Evolutionary conservation across 2,329 filamentous ascomycete genomes (phyloP).

Genomic region (Clonostachys byssicola): DNA sequence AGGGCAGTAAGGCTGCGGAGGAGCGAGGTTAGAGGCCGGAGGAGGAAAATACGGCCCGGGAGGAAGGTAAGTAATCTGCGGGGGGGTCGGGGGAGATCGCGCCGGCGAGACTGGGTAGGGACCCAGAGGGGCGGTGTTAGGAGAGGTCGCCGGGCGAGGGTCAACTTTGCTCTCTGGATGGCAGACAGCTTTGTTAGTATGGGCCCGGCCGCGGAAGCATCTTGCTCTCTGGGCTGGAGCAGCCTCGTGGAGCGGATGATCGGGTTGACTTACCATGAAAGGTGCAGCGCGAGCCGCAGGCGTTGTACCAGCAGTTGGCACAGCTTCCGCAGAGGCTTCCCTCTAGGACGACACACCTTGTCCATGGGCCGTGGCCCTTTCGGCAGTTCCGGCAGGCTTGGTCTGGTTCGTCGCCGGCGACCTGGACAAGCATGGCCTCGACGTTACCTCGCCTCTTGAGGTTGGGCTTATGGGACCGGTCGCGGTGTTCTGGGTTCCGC

Average conservation of each 20-base stretch:
- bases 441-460: conserved; percentile 55
- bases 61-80: too few relatives aligned
- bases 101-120: too few relatives aligned
- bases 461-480: conserved; percentile 43
- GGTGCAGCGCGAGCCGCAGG: conserved; percentile 53
- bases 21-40: too few relatives aligned
- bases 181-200: too few relatives aligned
- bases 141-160: too few relatives aligned
- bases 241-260: neutral
- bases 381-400: conserved; percentile 56
- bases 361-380: conserved; percentile 58
- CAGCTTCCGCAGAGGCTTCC: conserved; percentile 60
- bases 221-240: neutral
- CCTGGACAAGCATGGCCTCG: conserved; percentile 53
- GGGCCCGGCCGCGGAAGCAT: too few relatives aligned
- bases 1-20: too few relatives aligned
- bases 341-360: conserved; percentile 51
- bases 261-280: conserved; percentile 46
- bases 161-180: too few relatives aligned
- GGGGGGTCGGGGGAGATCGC: too few relatives aligned
- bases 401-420: conserved; percentile 42
- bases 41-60: too few relatives aligned
- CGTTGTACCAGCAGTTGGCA: conserved; percentile 62
- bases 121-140: too few relatives aligned
- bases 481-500: conserved; percentile 47